Base-by-base conservation (phyloP, 1,284 basidiomycete species). In the Calocybe gambosa region DNA sequence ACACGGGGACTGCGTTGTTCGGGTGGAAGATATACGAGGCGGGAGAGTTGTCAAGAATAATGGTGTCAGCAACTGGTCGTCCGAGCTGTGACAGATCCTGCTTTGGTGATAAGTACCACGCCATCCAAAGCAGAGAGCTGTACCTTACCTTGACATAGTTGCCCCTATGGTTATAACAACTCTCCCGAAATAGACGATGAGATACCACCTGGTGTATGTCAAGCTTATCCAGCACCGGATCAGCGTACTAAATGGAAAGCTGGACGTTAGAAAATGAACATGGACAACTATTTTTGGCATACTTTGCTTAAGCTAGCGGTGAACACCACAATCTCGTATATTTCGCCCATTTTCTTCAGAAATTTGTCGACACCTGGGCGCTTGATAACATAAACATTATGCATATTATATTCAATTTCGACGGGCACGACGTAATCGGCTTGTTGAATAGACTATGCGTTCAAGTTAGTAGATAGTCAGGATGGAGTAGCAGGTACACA, bases 21-120 rank as follows among this genome's bases (percentile, higher is more conserved):
- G 94, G 93, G 62, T 99, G 95, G 78, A 99, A 99, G 58, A 99
- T 95, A 68, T 99, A 99, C 6, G 92, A 96, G 10, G 96, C 95
- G 9, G 95, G 95, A 33, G 93, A 97, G 68, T 99, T 99, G 73
- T 99, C 95, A 55, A 99, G 82, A 68, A 99, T 99, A 61, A 99
- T 98, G 51, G 89, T 91, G 60, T 95, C 92, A 33, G 80, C 78
- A 55, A 98, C 92, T 5, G 90, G 89, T 21, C 95, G 82, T 29
- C 95, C 95, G 34, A 99, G 76, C 68, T 98, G 96, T 35, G 93
- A 97, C 28, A 99, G 75, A 67, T 99, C 96, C 91, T 95, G 36
- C 36, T 42, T 19, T 7, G 33, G 34, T 47, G 44, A 31, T 40
- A 55, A 13, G 43, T 33, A 19, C 10, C 20, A n/a, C 12, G 13